Evolutionary conservation across 495 filamentous ascomycete species (phyloP).

Genomic region (Cladorrhinum samala): DNA sequence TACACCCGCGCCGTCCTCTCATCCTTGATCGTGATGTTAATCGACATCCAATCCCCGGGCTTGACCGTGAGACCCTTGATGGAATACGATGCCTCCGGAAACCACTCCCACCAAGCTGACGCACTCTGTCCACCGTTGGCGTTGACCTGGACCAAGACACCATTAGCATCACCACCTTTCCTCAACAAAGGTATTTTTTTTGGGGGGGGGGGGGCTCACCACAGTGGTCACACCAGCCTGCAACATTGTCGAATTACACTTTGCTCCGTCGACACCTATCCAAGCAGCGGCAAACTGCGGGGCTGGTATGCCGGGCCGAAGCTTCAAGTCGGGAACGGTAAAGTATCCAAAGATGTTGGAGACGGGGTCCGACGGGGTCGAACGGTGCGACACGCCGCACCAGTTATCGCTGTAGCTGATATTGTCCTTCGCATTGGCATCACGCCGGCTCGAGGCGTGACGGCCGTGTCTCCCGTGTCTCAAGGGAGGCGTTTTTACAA

Average conservation of each 20-base stretch:
- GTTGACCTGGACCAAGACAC: constrained; percentile 14
- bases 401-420: constrained; percentile 27
- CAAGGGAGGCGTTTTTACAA: constrained; percentile 14
- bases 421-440: constrained; percentile 4
- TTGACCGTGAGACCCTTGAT: constrained; percentile 43
- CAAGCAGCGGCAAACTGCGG: constrained; percentile 26
- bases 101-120: constrained; percentile 61
- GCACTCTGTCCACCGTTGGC: constrained; percentile 25
- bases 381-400: constrained; percentile 28
- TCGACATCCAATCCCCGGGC: constrained; percentile 51
- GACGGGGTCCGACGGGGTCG: constrained; percentile 11
- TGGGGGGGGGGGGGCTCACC: constrained; percentile 6
- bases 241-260: constrained; percentile 19
- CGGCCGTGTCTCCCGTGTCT: constrained; percentile 11
- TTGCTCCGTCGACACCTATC: constrained; percentile 29
- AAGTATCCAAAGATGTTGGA: constrained; percentile 21
- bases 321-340: constrained; percentile 19
- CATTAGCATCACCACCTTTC: not conserved
- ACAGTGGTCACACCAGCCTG: constrained; percentile 29
- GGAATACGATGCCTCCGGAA: constrained; percentile 46
- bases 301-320: constrained; percentile 12
- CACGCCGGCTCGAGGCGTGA: not conserved
- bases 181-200: not conserved
- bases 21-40: constrained; percentile 41
- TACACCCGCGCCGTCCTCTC: constrained; percentile 39